Evolutionary conservation across 805 yeast genomes (phyloP), one percentile per base, ranked within the genome.

Genomic region (Kazachstania taianensis): DNA sequence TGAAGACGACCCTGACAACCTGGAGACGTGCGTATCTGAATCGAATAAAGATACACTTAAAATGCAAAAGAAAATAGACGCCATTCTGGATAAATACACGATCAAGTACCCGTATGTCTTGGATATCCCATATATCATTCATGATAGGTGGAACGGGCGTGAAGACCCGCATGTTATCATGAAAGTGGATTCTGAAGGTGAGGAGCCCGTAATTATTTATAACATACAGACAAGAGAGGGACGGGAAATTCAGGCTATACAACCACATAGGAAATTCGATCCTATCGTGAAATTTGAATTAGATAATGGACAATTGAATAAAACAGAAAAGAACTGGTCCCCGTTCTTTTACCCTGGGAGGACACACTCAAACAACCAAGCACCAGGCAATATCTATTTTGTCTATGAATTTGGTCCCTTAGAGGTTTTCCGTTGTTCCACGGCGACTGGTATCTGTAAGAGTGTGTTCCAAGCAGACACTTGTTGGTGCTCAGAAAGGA

Each of bases 1-100:
- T 20, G 29, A 29, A 24, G n/a, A 13, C 10, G 20, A 29, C 16
- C 7, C 15, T 10, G 13, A 9, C 7, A 12, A 16, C 5, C 22
- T 54, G 13, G 48, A 50, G 10, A 30, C 42, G 5, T 46, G 55
- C 46, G 50, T 43, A 12, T 48, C 48, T 2, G 40, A 45, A 6
- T 28, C 29, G 17, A 32, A 36, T 28, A 50, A 15, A 35, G 33
- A 10, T 34, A 36, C 30, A 48, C 59, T 46, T 7, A 35, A 42
- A 12, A 31, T 36, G 3, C 31, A 37, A 9, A 24, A 33, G 28
- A 29, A 33, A 25, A 35, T 20, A 13, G 41, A 38, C 7, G 33
- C 29, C 5, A 23, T 45, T 10, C 18, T 41, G 2, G 26, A 28
- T 5, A 37, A 26, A 22, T 40, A 42, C 28, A 35, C 15, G n/a